Evolutionary conservation across 2,329 filamentous ascomycete genomes (phyloP).

Genomic region (Colletotrichum musae): DNA sequence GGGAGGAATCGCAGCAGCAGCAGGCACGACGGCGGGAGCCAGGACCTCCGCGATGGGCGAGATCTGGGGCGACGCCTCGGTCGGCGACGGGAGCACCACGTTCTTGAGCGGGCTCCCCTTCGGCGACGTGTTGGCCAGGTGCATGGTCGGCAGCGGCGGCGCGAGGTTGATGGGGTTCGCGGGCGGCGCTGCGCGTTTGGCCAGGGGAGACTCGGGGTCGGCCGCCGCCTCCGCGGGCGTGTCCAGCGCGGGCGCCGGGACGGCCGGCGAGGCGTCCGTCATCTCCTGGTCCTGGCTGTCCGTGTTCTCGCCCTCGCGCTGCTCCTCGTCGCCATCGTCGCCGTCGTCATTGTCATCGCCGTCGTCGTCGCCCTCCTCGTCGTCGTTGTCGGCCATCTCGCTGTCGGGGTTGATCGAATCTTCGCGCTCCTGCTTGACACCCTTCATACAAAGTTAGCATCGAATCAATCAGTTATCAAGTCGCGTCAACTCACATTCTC

Average conservation of each 20-base stretch:
- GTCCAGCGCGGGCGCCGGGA: slow-evolving; percentile 46
- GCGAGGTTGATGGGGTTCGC: slow-evolving; percentile 51
- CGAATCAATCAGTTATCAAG: not conserved
- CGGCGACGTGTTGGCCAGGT: slow-evolving; percentile 46
- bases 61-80: slow-evolving; percentile 50
- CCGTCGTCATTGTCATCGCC: slow-evolving; percentile 64
- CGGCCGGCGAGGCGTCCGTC: slow-evolving; percentile 51
- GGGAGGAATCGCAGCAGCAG: not conserved
- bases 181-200: slow-evolving; percentile 36
- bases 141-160: slow-evolving; percentile 48
- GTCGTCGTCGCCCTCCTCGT: slow-evolving; percentile 63
- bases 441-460: slow-evolving; percentile 49
- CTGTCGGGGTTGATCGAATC: slow-evolving; percentile 63
- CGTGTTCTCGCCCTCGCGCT: slow-evolving; percentile 55
- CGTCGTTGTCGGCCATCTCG: slow-evolving; percentile 68
- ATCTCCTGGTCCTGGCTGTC: slow-evolving; percentile 47
- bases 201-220: slow-evolving; percentile 36
- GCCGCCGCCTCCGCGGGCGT: slow-evolving; percentile 43
- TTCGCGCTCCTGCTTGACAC: slow-evolving; percentile 60
- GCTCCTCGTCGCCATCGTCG: slow-evolving; percentile 62
- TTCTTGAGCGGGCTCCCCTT: slow-evolving; percentile 68
- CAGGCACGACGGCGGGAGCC: slow-evolving; percentile 20
- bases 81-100: slow-evolving; percentile 63
- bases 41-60: slow-evolving; percentile 33
- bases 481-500: slow-evolving; percentile 35